phyloP scores from a whole-genome alignment of 352 stramenopile genomes.

The Phytophthora uliginosa region DNA sequence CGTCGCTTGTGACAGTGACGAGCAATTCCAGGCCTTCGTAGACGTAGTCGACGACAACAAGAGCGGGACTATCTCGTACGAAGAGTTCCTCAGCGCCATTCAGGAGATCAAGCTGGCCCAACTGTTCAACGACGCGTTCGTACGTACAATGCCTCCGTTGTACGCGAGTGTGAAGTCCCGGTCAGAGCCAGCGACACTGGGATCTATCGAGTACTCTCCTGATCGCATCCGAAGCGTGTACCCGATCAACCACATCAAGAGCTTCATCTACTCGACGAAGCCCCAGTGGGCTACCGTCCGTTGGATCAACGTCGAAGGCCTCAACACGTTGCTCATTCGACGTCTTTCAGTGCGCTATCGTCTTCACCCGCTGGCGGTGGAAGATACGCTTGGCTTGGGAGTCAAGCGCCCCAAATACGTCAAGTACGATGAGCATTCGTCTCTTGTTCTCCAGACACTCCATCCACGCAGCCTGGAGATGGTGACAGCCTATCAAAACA shows the following conservation, averaged over 20 bases:
- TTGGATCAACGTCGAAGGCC: constrained; percentile 75
- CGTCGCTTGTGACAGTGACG: constrained; percentile 62
- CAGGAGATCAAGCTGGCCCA: constrained; percentile 90
- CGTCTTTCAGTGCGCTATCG: constrained; percentile 80
- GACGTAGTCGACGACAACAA: constrained; percentile 73
- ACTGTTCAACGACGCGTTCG: constrained; percentile 68
- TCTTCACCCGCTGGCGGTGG: constrained; percentile 76
- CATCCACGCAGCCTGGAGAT: constrained; percentile 48
- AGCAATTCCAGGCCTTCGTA: constrained; percentile 71
- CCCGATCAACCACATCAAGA: constrained; percentile 64
- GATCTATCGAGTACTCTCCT: constrained; percentile 75
- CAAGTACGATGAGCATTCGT: constrained; percentile 81
- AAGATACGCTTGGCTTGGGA: constrained; percentile 66
- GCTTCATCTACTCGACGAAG: constrained; percentile 84
- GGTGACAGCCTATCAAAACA: constrained; percentile 63
- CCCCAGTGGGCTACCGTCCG: constrained; percentile 24
- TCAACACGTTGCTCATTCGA: constrained; percentile 59
- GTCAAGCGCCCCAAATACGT: constrained; percentile 82
- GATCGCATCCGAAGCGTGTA: constrained; percentile 72
- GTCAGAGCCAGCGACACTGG: constrained; percentile 30
- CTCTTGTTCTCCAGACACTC: constrained; percentile 66
- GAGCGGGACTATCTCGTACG: constrained; percentile 78
- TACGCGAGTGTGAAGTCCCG: constrained; percentile 7
- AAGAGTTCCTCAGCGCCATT: constrained; percentile 81
- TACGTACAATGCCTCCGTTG: constrained; percentile 36